Base-by-base conservation (phyloP, 2,329 filamentous ascomycete genomes). In the Parastagonospora nodorum region DNA sequence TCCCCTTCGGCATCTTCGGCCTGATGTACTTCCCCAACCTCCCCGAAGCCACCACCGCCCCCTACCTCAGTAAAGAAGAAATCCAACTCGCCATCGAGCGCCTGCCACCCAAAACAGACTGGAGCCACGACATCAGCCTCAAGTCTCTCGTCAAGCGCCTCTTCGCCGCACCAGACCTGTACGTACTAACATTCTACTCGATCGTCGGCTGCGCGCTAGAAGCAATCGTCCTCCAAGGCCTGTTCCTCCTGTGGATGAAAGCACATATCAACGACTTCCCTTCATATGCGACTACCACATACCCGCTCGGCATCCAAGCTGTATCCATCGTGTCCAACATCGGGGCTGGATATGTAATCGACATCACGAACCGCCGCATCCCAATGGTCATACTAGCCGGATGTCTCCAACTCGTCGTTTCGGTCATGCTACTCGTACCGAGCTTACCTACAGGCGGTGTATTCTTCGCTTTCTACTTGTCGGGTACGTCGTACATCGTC, bases 241-340 rank as follows among this genome's bases (percentile, higher is more conserved):
- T 67, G 5, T 67, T 67, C 35, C 42, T 67, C 2, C 52, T 66
- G 5, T 66, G 61, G 61, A 59, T 66, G 53, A 66, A 63, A 37
- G 55, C 58, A 14, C 43, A 66, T 29, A 50, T 55, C 8, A 40
- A 38, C 10, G 40, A 57, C 12, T 64, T 66, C 39, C 61, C 74
- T 0, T 73, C 82, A 0, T 42, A 75, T 0, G 79, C 84, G 55
- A 75, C 80, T 9, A 85, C 84, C 60, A 80, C 83, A 57, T 84
- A 84, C 42, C 82, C 82, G 0, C 80, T 82, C 0, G 82, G 81
- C 2, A 79, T 85, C 0, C 78, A 83, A 0, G 83, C 82, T 0
- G 78, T 81, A 0, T 83, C 82, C 2, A 85, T 85, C 31, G 67
- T 80, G 0, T 82, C 82, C 6, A 74, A 74, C 38, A 66, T 75